Evolutionary conservation across 495 filamentous ascomycete genomes (phyloP).

Genomic region (Parmelia sp.): DNA sequence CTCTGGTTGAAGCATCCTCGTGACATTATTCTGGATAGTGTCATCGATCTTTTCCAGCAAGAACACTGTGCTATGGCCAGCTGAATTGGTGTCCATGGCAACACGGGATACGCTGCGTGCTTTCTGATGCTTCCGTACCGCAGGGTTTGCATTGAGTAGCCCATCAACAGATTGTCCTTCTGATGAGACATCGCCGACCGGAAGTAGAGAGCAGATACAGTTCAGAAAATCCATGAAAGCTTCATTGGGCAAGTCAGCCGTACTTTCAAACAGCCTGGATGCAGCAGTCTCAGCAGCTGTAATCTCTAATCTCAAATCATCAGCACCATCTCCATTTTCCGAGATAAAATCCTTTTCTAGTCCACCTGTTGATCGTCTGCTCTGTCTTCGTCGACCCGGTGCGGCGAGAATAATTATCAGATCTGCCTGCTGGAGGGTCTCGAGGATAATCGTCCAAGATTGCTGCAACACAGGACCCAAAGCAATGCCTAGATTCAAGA

Average conservation of each 20-base stretch:
- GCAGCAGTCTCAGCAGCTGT: slow-evolving; percentile 86
- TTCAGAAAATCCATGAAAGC: slow-evolving; percentile 72
- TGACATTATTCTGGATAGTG: slow-evolving; percentile 70
- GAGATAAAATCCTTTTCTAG: slow-evolving; percentile 8
- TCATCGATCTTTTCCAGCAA: slow-evolving; percentile 77
- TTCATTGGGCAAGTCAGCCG: slow-evolving; percentile 73
- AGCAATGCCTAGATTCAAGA: slow-evolving; percentile 91
- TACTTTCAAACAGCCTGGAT: slow-evolving; percentile 80
- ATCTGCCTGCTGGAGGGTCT: slow-evolving; percentile 86
- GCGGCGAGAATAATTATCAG: slow-evolving; percentile 63
- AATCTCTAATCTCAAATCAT: slow-evolving; percentile 69
- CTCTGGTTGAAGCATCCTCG: slow-evolving; percentile 57
- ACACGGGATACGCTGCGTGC: slow-evolving; percentile 55
- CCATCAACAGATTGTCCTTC: slow-evolving; percentile 29
- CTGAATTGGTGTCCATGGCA: slow-evolving; percentile 31
- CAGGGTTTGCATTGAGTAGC: slow-evolving; percentile 30
- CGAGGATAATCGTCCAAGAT: slow-evolving; percentile 85
- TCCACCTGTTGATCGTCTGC: slow-evolving; percentile 11
- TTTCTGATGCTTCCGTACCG: slow-evolving; percentile 47
- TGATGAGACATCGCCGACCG: slow-evolving; percentile 31
- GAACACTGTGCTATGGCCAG: slow-evolving; percentile 62
- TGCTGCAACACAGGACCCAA: slow-evolving; percentile 73
- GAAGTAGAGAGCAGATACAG: slow-evolving; percentile 54
- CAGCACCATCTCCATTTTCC: slow-evolving; percentile 30
- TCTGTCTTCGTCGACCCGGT: slow-evolving; percentile 28